These are phyloP conservation scores for Phytophthora quininea DNA, from an alignment of 352 stramenopile species.

Conservation along the genomic window DNA sequence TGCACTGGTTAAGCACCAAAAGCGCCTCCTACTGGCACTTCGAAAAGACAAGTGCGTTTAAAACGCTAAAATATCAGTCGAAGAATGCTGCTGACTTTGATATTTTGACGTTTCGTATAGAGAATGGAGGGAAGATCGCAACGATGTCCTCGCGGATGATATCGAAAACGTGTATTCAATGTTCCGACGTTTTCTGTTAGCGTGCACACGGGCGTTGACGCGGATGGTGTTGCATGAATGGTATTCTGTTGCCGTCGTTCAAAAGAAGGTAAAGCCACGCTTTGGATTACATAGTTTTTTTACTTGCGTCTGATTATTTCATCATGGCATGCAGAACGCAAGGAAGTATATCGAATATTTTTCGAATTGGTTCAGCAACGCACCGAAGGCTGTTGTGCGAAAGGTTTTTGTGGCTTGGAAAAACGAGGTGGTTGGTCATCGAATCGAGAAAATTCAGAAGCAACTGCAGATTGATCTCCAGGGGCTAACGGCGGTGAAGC, in stretches of 20 bases:
- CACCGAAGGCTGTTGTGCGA: slow-evolving; percentile 53
- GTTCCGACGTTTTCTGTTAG: slow-evolving; percentile 54
- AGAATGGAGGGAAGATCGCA: slow-evolving; percentile 50
- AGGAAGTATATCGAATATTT: slow-evolving; percentile 80
- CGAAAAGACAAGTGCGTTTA: slow-evolving; percentile 51
- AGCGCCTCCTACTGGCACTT: slow-evolving; percentile 53
- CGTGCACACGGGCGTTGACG: slow-evolving; percentile 51
- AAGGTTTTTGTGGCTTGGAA: slow-evolving; percentile 69
- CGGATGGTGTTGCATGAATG: slow-evolving; percentile 70
- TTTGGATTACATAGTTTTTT: neutral
- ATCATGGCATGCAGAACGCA: slow-evolving; percentile 42
- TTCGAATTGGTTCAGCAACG: slow-evolving; percentile 70
- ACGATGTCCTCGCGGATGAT: slow-evolving; percentile 60
- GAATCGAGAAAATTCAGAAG: slow-evolving; percentile 41
- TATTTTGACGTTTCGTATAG: slow-evolving; percentile 15
- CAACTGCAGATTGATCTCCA: slow-evolving; percentile 44
- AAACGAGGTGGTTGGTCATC: slow-evolving; percentile 29
- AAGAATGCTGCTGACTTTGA: neutral
- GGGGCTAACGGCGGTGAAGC: slow-evolving; percentile 43
- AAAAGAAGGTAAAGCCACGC: slow-evolving; percentile 59
- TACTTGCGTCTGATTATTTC: neutral
- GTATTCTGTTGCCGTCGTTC: slow-evolving; percentile 60
- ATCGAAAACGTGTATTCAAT: slow-evolving; percentile 63
- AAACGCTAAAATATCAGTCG: neutral
- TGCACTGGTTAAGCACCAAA: slow-evolving; percentile 68